phyloP scores from a whole-genome alignment of 352 stramenopile species.

The Pseudoperonospora humuli region DNA sequence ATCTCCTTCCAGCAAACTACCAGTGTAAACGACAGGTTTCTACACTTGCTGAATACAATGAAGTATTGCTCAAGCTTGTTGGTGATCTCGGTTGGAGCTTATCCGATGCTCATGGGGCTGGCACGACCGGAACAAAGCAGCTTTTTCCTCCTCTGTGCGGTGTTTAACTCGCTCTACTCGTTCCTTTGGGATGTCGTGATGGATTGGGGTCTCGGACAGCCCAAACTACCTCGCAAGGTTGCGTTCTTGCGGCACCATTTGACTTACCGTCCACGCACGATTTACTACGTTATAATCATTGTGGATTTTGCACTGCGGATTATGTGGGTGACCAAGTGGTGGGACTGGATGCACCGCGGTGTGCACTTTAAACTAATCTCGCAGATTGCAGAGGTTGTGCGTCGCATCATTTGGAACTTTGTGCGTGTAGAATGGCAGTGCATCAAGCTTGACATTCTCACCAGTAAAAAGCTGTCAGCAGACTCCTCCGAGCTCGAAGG shows the following conservation, averaged over 20 bases:
- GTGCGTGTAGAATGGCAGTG: conserved; percentile 91
- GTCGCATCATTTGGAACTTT: conserved; percentile 90
- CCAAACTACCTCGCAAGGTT: conserved; percentile 32
- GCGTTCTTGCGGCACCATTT: conserved; percentile 60
- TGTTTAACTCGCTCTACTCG: conserved; percentile 93
- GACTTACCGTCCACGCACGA: conserved; percentile 38
- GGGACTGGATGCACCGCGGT: conserved; percentile 64
- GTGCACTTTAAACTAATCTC: conserved; percentile 77
- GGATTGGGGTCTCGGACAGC: conserved; percentile 91
- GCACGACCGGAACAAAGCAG: conserved; percentile 41
- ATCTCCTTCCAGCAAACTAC: conserved; percentile 73
- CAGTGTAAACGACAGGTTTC: conserved; percentile 62
- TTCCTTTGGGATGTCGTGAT: conserved; percentile 97
- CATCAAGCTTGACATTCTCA: conserved; percentile 70
- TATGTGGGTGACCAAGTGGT: conserved; percentile 91
- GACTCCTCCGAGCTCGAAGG: conserved; percentile 40
- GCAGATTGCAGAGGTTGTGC: conserved; percentile 89
- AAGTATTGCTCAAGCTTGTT: conserved; percentile 80
- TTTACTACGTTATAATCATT: conserved; percentile 91
- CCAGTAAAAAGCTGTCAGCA: conserved; percentile 45
- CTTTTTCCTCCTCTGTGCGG: conserved; percentile 70
- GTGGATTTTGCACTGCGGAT: conserved; percentile 92
- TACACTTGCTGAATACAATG: conserved; percentile 80
- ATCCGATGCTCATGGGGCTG: conserved; percentile 59
- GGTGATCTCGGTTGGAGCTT: conserved; percentile 70